Evolutionary conservation across 2,329 filamentous ascomycete genomes (phyloP), one percentile per base, ranked within the genome.

Genomic region (Anisogramma anomala): DNA sequence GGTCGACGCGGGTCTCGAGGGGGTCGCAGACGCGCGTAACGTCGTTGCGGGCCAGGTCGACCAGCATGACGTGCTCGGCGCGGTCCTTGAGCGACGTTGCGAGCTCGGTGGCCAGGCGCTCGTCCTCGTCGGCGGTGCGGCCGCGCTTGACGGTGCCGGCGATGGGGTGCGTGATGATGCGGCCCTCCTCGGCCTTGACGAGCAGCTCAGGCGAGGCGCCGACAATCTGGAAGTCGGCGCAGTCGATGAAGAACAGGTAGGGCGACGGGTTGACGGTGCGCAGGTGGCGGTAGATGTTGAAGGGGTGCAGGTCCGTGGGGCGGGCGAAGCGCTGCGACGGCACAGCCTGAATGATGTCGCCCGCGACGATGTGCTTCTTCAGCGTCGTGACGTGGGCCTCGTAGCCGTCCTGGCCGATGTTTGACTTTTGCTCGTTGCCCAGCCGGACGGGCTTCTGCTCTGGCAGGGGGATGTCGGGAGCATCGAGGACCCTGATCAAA

Each of bases 261-360:
- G 91, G 91, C 7, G 87, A 94, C 0, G 91, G 91, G 59, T 98
- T 98, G 55, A 96, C 84, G n/a, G 86, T 94, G 48, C 91, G 84
- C 27, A 98, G 73, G 59, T 94, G 86, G 41, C 89, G 79, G 70
- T 96, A 98, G 54, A 98, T 84, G 68, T 96, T 98, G 72, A 96
- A 98, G 0, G 91, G 89, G 61, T 98, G 91, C 32, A 98, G 69
- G 42, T 77, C 79, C 3, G 91, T 98, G 11, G 88, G 88, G 20
- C 89, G 77, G 6, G 88, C 81, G 57, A 96, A 84, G 39, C 91
- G 79, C 64, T 98, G 91, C 31, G 87, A 95, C 2, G 91, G 91
- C 13, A 98, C 91, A 1, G 87, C 86, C 61, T 98, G 91, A 64
- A 98, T 96, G 58, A 98, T 96, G 67, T 96, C 87, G 52, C 91